Evolutionary conservation across 306 rosid species (phyloP).

Genomic region (Sechiopsis laciniata): DNA sequence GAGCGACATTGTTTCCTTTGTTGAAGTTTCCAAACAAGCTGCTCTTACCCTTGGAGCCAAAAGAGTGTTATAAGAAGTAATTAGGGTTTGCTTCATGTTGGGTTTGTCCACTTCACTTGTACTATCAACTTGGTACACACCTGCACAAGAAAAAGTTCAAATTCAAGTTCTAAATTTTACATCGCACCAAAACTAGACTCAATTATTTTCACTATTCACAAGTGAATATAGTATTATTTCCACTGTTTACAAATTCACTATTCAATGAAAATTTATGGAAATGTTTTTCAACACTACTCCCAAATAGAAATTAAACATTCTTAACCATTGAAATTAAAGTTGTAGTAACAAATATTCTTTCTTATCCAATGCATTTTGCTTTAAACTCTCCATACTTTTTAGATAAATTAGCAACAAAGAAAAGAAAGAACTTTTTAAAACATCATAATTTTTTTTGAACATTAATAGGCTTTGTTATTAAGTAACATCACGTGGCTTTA

Average conservation of each 20-base stretch:
- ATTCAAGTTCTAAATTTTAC: conserved; percentile 1
- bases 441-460: not conserved
- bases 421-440: not conserved
- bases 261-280: not conserved
- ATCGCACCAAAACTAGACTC: not conserved
- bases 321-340: not conserved
- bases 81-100: conserved; percentile 53
- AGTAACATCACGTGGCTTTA: no score
- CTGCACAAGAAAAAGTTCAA: conserved; percentile 32
- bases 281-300: not conserved
- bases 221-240: not conserved
- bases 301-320: conserved; percentile 1
- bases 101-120: conserved; percentile 52
- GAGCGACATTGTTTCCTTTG: conserved; percentile 24
- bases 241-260: not conserved
- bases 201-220: not conserved
- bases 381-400: not conserved
- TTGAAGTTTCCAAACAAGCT: conserved; percentile 39
- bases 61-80: conserved; percentile 61
- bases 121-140: conserved; percentile 56
- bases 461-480: no score
- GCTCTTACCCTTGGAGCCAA: conserved; percentile 67
- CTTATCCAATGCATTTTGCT: conserved; percentile 2
- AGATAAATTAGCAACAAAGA: not conserved
- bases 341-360: not conserved